These are phyloP conservation scores for Euphorbia tirucalli DNA, from an alignment of 345 rosid genomes.

Conservation along the genomic window DNA sequence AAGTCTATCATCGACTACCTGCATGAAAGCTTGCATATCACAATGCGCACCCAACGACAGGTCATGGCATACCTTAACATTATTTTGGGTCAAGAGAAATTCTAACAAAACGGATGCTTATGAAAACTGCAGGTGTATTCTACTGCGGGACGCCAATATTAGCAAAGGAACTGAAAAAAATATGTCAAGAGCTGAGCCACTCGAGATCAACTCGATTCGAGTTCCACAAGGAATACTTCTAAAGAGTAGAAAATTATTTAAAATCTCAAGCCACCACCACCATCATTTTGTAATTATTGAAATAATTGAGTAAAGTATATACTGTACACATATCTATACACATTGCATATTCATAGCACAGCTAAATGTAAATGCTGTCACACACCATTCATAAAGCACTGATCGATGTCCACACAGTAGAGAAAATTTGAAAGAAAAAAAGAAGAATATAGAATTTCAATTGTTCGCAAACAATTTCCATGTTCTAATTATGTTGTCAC, in stretches of 20 bases:
- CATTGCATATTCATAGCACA: conserved; percentile 7
- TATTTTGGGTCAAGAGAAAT: neutral
- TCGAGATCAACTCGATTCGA: conserved; percentile 78
- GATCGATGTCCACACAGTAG: neutral
- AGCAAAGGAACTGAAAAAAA: conserved; percentile 81
- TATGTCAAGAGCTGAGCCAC: conserved; percentile 63
- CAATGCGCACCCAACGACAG: neutral
- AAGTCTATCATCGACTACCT: neutral
- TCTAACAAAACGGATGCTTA: neutral
- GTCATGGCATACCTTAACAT: too few relatives aligned
- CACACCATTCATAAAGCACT: neutral
- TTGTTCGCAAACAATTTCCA: neutral
- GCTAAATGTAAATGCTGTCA: conserved; percentile 7
- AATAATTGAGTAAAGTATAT: neutral
- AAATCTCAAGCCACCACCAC: neutral
- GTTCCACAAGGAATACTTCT: conserved; percentile 94
- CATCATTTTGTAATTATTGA: conserved; percentile 23
- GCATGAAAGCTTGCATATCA: neutral
- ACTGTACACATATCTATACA: conserved; percentile 1
- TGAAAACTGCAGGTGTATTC: conserved; percentile 71
- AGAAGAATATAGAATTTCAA: neutral
- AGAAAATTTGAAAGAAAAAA: neutral
- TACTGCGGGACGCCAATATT: conserved; percentile 84
- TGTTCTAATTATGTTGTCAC: neutral
- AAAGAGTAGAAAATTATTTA: conserved; percentile 9